Evolutionary conservation across 192 early-diverging fungal species (phyloP), one percentile per base, ranked within the genome.

Genomic region (Lobulomyces angularis): DNA sequence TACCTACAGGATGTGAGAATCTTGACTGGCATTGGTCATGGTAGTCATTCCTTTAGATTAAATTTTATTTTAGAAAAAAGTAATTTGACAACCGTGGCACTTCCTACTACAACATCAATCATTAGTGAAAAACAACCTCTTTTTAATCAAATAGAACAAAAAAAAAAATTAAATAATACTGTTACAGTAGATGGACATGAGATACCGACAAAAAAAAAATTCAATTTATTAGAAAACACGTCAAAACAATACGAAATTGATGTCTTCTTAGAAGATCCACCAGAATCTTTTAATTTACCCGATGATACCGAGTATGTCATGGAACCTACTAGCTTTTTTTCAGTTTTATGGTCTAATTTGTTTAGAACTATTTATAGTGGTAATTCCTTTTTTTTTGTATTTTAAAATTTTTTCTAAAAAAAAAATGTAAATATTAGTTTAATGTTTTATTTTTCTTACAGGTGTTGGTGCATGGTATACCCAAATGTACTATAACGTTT

Each of bases 361-460:
- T 59, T 59, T 26, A 38, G 58, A 7, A 59, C 58, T 5, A 53
- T 59, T n/a, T 59, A 59, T 32, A 55, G 53, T 14, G n/a, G n/a
- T n/a, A n/a, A n/a, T n/a, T n/a, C n/a, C n/a, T n/a, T n/a, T n/a
- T n/a, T n/a, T n/a, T n/a, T n/a, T n/a, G n/a, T n/a, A n/a, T n/a
- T n/a, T n/a, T n/a, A n/a, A n/a, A n/a, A n/a, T n/a, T n/a, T n/a
- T n/a, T n/a, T n/a, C n/a, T n/a, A n/a, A n/a, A n/a, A n/a, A n/a
- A n/a, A n/a, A n/a, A n/a, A n/a, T n/a, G n/a, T n/a, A n/a, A n/a
- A n/a, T n/a, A n/a, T n/a, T n/a, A n/a, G n/a, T n/a, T n/a, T n/a
- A n/a, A n/a, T n/a, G n/a, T n/a, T n/a, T n/a, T n/a, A n/a, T n/a
- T n/a, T n/a, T n/a, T n/a, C n/a, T n/a, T n/a, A n/a, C n/a, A n/a